A percentile compares a stretch with the other conserved stretches of the same genome.
phyloP scores from a whole-genome alignment of 345 rosid species.

The Eucalyptus sideroxylon region DNA sequence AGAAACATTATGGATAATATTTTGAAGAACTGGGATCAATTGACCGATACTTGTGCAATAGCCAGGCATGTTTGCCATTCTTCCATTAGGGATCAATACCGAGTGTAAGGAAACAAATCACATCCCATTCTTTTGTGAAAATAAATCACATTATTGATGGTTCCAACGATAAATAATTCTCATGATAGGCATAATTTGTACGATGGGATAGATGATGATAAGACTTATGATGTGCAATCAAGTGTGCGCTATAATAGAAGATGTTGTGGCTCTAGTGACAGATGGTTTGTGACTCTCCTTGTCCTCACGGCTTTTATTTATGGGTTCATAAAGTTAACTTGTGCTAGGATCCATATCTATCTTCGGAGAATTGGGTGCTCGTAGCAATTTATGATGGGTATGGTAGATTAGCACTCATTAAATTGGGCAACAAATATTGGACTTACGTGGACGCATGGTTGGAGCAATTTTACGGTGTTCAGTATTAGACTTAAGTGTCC shows the following conservation, averaged over 20 bases:
- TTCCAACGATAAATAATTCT: neutral
- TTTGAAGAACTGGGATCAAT: neutral
- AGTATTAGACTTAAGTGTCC: too few species aligned
- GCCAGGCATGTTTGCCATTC: neutral
- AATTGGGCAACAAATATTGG: neutral
- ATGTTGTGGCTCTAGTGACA: neutral
- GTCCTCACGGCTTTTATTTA: neutral
- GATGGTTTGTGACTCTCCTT: neutral
- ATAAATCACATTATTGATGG: neutral
- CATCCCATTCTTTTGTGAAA: neutral
- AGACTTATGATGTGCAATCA: neutral
- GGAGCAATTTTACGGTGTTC: too few species aligned
- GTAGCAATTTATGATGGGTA: neutral
- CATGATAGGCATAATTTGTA: accelerated
- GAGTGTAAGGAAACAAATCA: neutral
- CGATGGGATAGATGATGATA: neutral
- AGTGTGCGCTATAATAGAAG: neutral
- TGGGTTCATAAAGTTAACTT: neutral
- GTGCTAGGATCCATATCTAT: neutral
- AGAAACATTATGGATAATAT: neutral
- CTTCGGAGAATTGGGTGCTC: neutral
- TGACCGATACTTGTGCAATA: neutral
- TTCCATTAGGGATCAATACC: neutral
- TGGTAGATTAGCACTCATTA: neutral
- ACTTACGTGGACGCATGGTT: too few species aligned